These are phyloP conservation scores for Eucalyptus dawsonii DNA, from an alignment of 345 rosid species.

Conservation along the genomic window DNA sequence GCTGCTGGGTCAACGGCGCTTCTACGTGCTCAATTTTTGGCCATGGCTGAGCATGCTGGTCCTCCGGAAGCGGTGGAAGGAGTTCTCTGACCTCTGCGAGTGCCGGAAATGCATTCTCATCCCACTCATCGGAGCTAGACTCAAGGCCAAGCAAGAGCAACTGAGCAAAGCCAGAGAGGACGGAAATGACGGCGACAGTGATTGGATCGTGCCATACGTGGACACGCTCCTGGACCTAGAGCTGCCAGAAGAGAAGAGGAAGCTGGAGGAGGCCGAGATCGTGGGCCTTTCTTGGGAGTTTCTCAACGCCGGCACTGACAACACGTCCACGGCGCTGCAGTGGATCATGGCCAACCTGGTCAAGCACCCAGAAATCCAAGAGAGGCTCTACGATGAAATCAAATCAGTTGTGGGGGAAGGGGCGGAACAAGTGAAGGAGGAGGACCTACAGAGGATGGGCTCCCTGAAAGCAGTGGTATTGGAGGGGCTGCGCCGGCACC, in stretches of 20 bases:
- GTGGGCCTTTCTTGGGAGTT: background rate
- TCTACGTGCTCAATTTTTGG: background rate
- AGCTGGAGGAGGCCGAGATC: background rate
- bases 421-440: background rate
- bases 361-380: background rate
- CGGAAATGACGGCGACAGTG: background rate
- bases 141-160: background rate
- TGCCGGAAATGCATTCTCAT: background rate
- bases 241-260: background rate
- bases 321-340: background rate
- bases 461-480: background rate
- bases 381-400: background rate
- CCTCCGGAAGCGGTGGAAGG: background rate
- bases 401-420: background rate
- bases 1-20: background rate
- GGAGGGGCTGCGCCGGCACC: conserved; percentile 1
- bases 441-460: background rate
- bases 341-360: conserved; percentile 4
- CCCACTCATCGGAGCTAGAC: background rate
- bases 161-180: background rate
- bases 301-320: background rate
- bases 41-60: background rate
- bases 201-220: background rate
- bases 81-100: background rate
- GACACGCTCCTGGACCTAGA: background rate